These are phyloP conservation scores for Basipetospora chlamydospora DNA, from an alignment of 2,329 filamentous ascomycete species.

Conservation along the genomic window DNA sequence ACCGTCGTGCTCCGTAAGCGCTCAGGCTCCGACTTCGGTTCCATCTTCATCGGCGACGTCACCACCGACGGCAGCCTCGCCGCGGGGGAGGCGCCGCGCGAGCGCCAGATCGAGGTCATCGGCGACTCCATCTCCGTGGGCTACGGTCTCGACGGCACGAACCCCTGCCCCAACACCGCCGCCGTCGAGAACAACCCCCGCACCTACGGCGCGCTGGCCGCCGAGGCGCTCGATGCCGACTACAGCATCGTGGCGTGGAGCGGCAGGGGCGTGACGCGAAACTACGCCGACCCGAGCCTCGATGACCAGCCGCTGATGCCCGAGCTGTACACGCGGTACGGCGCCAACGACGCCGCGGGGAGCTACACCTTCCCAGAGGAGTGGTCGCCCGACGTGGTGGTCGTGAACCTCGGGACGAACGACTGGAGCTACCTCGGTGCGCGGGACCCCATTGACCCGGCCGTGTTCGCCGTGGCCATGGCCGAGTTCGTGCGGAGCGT, in stretches of 20 bases:
- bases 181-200: constrained; percentile 22
- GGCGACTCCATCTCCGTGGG: constrained; percentile 30
- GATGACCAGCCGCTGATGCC: constrained; percentile 22
- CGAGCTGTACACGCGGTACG: constrained; percentile 25
- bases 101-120: constrained; percentile 26
- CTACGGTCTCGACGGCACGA: constrained; percentile 25
- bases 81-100: constrained; percentile 10
- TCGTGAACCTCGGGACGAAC: constrained; percentile 29
- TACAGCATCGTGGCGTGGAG: constrained; percentile 29
- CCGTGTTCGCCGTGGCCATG: constrained; percentile 14
- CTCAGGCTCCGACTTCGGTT: constrained; percentile 21
- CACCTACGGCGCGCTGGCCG: constrained; percentile 27
- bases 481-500: constrained; percentile 18
- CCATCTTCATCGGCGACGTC: constrained; percentile 8
- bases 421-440: constrained; percentile 22
- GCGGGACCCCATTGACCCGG: constrained; percentile 15
- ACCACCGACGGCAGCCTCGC: constrained; percentile 15
- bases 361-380: constrained; percentile 21
- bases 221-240: constrained; percentile 24
- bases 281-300: constrained; percentile 17
- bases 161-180: constrained; percentile 24
- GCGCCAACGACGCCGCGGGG: constrained; percentile 21
- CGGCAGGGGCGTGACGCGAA: constrained; percentile 26
- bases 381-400: constrained; percentile 19
- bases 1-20: constrained; percentile 22